These are phyloP conservation scores for Alternaria conjuncta DNA, from an alignment of 2,329 filamentous ascomycete species.

Conservation along the genomic window DNA sequence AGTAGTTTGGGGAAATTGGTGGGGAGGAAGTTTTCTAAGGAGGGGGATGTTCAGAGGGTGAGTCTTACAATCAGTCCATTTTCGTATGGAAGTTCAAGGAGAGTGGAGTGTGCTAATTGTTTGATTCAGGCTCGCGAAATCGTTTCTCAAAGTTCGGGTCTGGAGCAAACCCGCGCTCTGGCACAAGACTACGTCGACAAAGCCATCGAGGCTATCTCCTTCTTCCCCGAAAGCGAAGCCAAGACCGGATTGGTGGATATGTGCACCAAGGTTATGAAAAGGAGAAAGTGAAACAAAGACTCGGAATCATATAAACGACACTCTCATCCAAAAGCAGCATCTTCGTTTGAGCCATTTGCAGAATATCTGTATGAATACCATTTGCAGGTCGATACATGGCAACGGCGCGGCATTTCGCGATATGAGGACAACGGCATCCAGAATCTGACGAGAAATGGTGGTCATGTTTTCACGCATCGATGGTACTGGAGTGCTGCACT, in stretches of 20 bases:
- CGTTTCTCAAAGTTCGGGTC: slow-evolving; percentile 81
- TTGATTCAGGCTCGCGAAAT: slow-evolving; percentile 73
- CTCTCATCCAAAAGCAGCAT: background rate
- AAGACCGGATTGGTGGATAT: slow-evolving; percentile 92
- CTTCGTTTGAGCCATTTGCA: background rate
- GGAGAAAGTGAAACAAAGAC: slow-evolving; percentile 71
- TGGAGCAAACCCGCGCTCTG: slow-evolving; percentile 88
- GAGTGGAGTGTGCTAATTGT: background rate
- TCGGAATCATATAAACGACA: background rate
- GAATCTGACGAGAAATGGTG: no score
- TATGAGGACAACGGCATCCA: no score
- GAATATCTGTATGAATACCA: background rate
- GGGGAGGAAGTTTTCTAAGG: slow-evolving; percentile 82
- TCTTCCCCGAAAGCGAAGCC: slow-evolving; percentile 92
- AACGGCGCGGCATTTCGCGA: background rate
- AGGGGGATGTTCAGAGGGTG: slow-evolving; percentile 86
- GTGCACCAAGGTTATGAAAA: slow-evolving; percentile 88
- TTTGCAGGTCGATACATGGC: background rate
- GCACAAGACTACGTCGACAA: slow-evolving; percentile 91
- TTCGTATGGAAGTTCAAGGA: no score
- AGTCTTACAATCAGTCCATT: slow-evolving; percentile 43
- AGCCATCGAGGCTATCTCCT: slow-evolving; percentile 81
- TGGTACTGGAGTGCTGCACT: no score
- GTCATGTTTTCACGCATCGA: no score
- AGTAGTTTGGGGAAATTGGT: slow-evolving; percentile 85